Base-by-base conservation (phyloP, 1,139 yeast genomes). In the Scheffersomyces segobiensis region DNA sequence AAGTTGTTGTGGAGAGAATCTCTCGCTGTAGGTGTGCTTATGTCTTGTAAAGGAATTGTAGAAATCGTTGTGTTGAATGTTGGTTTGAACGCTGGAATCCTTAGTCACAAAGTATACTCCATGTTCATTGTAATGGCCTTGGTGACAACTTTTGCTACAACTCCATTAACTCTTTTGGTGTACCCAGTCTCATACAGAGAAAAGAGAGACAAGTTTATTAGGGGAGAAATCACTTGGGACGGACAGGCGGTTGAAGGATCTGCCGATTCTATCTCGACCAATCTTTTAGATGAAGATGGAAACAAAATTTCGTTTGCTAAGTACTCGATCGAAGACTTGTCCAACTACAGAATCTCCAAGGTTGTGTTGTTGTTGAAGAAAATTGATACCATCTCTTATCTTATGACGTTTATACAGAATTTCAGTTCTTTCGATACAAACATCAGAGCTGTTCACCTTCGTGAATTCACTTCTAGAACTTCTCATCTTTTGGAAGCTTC, bases 1-100 rank as follows among this genome's bases (percentile, higher is more conserved):
- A 89, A 89, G 3, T 74, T 89, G 55, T 78, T 80, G 54, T 87
- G 89, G 88, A 82, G 92, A 66, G 95, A 89, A 69, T 84, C 92
- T 1, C 71, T 87, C 47, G 81, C 93, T 0, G 93, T 89, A 47
- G 96, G 96, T 56, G 83, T 88, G n/a, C 79, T 90, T 64, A 89
- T 90, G 95, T 88, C 93, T 12, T 90, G 96, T 79, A 90, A 90
- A 71, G 96, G 96, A 73, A 88, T 89, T 63, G 93, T 89, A 46
- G 93, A 88, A 72, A 86, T 90, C 67, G 93, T 90, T 54, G 96
- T 89, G 24, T 78, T 90, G 62, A 87, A 85, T 53, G 86, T 88
- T 53, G 96, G 96, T 57, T 79, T 89, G 59, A 85, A 84, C 62
- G 89, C 95, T 2, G 83, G 84, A 0, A 89, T 90, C 57, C 84